phyloP scores from a whole-genome alignment of 495 filamentous ascomycete species.

The Amniculicola lignicola region DNA sequence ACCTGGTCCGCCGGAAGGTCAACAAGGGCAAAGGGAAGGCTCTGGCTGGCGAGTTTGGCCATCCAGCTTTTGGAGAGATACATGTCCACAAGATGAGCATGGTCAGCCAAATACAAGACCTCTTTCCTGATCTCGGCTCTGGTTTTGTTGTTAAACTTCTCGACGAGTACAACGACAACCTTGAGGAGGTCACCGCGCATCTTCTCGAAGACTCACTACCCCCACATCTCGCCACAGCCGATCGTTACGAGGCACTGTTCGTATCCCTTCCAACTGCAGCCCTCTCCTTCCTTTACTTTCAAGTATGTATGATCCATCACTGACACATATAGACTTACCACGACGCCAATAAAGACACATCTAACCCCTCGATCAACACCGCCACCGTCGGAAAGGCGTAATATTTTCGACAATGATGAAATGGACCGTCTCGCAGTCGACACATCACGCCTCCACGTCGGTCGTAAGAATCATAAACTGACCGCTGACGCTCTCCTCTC shows the following conservation, averaged over 20 bases:
- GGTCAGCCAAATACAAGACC: constrained; percentile 81
- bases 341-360: constrained; percentile 20
- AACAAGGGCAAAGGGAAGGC: constrained; percentile 69
- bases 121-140: constrained; percentile 86
- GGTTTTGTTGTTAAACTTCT: constrained; percentile 77
- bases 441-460: constrained; percentile 66
- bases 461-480: constrained; percentile 59
- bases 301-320: no score
- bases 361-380: constrained; percentile 47
- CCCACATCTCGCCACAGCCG: constrained; percentile 51
- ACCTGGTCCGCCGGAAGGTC: constrained; percentile 40
- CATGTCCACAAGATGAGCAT: constrained; percentile 80
- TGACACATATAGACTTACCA: constrained; percentile 38
- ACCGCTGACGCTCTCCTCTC: constrained; percentile 63
- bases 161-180: constrained; percentile 71
- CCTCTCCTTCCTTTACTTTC: no score
- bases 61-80: constrained; percentile 50
- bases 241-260: constrained; percentile 56
- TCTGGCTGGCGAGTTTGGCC: constrained; percentile 45
- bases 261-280: constrained; percentile 20
- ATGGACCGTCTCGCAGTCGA: constrained; percentile 68
- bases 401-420: constrained; percentile 76
- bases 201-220: constrained; percentile 82
- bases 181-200: constrained; percentile 76
- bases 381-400: constrained; percentile 50